Evolutionary conservation across 495 filamentous ascomycete species (phyloP), one percentile per base, ranked within the genome.

Genomic region (Talaromyces nanjingensis): DNA sequence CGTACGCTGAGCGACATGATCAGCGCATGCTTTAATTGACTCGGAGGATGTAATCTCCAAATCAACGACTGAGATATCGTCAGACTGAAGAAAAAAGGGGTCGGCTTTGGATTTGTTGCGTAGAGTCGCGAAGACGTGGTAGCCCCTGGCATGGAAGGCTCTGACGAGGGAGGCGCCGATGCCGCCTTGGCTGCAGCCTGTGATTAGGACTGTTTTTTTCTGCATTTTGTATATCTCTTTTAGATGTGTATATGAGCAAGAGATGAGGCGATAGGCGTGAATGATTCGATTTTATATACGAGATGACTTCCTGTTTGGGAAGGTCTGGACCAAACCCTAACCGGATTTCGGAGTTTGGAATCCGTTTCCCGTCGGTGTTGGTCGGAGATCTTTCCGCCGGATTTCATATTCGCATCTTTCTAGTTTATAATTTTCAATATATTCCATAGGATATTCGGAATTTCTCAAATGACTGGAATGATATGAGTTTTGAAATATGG

Each of bases 101-200:
- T 69, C 59, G 53, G 75, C 72, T 63, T 83, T 83, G 42, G 69
- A 52, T 2, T 68, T 59, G 60, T 78, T 74, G 60, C 82, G 79
- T 25, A 74, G 73, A 11, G 77, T 77, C 1, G 79, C 81, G 58
- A 79, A 81, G 45, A 84, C 79, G 16, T 71, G 67, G 14, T 72
- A 71, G 27, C 74, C 75, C 47, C 68, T 66, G 1, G 67, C 47
- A 58, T 73, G 71, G 65, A 79, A 80, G 37, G 45, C 68, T 22
- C 69, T 66, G 37, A 77, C 80, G 18, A 81, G 67, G 6, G 78
- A 76, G 8, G 70, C 67, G 12, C 80, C 75, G 59, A 82, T 69
- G 58, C 80, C 76, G 31, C 74, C 80, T 52, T 74, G 67, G 65
- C 71, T 78, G 69, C 77, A 83, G 55, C 79, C 79, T 14, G 79